Evolutionary conservation across 2,329 filamentous ascomycete species (phyloP).

Genomic region (Apiospora hydei): DNA sequence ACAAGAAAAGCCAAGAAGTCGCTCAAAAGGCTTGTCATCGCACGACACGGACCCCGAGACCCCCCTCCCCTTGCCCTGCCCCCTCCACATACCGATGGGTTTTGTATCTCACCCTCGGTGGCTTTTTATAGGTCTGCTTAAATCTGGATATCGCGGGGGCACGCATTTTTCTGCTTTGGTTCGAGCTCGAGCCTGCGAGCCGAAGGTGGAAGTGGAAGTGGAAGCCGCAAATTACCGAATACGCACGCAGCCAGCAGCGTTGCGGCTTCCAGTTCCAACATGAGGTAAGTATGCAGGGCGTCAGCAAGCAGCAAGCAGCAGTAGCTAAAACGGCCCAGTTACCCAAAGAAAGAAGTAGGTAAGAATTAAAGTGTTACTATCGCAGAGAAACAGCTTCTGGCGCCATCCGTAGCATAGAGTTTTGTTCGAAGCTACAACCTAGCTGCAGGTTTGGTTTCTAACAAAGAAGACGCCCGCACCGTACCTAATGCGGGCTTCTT

Average conservation of each 20-base stretch:
- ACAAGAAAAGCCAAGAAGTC: slow-evolving; percentile 10
- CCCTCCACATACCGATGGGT: slow-evolving; percentile 19
- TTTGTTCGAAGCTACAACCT: neutral
- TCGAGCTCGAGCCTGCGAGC: neutral
- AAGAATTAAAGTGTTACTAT: neutral
- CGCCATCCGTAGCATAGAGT: neutral
- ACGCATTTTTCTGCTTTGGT: neutral
- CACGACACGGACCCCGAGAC: slow-evolving; percentile 16
- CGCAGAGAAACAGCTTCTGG: neutral
- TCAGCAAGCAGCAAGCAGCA: neutral
- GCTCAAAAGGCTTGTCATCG: slow-evolving; percentile 18
- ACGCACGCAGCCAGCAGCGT: slow-evolving; percentile 3
- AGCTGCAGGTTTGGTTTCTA: slow-evolving; percentile 5
- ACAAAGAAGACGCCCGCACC: neutral
- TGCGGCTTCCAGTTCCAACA: neutral
- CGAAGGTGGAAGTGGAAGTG: neutral
- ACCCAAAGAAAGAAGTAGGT: neutral
- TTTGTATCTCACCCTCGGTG: slow-evolving; percentile 16
- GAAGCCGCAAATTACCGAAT: slow-evolving; percentile 21
- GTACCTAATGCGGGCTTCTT: slow-evolving; percentile 9
- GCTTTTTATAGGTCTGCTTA: slow-evolving; percentile 17
- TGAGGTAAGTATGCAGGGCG: neutral
- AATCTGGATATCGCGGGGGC: slow-evolving; percentile 15
- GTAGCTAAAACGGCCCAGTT: neutral
- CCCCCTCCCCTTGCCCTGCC: neutral